Percentiles rank a stretch among this genome's conserved stretches.
Conservation (phyloP, 2,329 filamentous ascomycete genomes). For the Hypoxylon sp. region DNA sequence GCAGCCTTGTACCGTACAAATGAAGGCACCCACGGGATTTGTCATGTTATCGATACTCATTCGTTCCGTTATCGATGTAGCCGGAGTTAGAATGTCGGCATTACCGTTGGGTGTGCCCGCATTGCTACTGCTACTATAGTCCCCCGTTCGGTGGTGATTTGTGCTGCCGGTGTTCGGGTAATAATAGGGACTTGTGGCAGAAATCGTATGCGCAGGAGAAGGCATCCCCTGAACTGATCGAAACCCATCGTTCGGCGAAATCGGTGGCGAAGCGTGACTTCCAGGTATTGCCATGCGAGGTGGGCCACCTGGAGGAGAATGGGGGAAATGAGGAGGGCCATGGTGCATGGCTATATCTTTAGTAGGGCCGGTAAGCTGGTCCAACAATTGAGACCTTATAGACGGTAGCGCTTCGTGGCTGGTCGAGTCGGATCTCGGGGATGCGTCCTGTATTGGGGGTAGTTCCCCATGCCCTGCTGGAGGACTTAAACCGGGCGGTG, state of each 20-base stretch:
- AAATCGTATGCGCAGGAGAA: conserved; percentile 59
- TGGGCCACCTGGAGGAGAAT: conserved; percentile 52
- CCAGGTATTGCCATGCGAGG: conserved; percentile 52
- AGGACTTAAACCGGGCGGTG: conserved; percentile 51
- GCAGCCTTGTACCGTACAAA: conserved; percentile 73
- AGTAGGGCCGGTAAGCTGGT: conserved; percentile 52
- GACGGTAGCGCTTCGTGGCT: conserved; percentile 55
- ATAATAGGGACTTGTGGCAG: conserved; percentile 55
- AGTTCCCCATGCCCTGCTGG: conserved; percentile 48
- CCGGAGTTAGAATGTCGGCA: conserved; percentile 59
- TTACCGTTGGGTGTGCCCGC: conserved; percentile 61
- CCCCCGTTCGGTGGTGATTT: conserved; percentile 53
- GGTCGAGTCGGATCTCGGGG: conserved; percentile 54
- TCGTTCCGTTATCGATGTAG: conserved; percentile 60
- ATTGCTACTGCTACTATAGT: conserved; percentile 57
- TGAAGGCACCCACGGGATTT: conserved; percentile 64
- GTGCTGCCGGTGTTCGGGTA: conserved; percentile 48
- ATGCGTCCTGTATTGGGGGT: conserved; percentile 53
- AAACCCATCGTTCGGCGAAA: conserved; percentile 62
- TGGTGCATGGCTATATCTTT: conserved; percentile 48
- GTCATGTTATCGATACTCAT: conserved; percentile 71
- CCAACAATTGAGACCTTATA: conserved; percentile 50
- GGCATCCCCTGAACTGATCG: conserved; percentile 59
- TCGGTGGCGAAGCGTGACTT: conserved; percentile 59
- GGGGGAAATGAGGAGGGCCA: conserved; percentile 46